Evolutionary conservation across 768 basidiomycete species (phyloP).

Genomic region (Tulasnella sp.): DNA sequence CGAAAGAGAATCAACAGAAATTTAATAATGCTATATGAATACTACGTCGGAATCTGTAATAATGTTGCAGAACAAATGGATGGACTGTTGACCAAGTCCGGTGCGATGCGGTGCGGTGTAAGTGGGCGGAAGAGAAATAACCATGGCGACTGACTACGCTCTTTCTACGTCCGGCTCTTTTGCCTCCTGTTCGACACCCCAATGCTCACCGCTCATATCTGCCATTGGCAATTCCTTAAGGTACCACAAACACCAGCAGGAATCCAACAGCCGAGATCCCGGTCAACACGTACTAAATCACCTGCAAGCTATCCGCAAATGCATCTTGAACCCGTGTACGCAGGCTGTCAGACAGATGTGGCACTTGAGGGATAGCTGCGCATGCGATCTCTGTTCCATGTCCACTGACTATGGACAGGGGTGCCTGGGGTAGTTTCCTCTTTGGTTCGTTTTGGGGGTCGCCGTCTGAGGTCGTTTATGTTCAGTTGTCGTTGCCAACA

Average conservation of each 20-base stretch:
- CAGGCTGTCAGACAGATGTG: slow-evolving; percentile 9
- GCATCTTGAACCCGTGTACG: slow-evolving; percentile 17
- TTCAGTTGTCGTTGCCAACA: too few species aligned
- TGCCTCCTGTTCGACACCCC: slow-evolving; percentile 24
- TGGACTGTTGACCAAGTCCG: too few species aligned
- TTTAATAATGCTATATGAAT: too few species aligned
- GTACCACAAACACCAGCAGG: slow-evolving; percentile 28
- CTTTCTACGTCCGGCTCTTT: slow-evolving; percentile 17
- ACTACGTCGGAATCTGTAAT: too few species aligned
- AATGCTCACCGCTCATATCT: slow-evolving; percentile 26
- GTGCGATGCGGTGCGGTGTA: too few species aligned
- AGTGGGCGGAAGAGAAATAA: too few species aligned
- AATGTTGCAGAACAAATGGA: too few species aligned
- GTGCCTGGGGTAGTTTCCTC: slow-evolving; percentile 31
- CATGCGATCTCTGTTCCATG: slow-evolving; percentile 24
- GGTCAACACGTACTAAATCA: slow-evolving; percentile 26
- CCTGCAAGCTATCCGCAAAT: slow-evolving; percentile 19
- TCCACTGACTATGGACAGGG: slow-evolving; percentile 26
- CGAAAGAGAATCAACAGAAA: too few species aligned
- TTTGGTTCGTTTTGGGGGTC: slow-evolving; percentile 40
- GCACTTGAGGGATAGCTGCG: slow-evolving; percentile 20
- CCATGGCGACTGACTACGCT: slow-evolving; percentile 17
- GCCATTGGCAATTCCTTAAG: slow-evolving; percentile 28
- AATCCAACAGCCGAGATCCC: slow-evolving; percentile 32
- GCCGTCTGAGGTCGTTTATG: too few species aligned